These are phyloP conservation scores for Sindora glabra DNA, from an alignment of 306 rosid genomes.

Conservation along the genomic window DNA sequence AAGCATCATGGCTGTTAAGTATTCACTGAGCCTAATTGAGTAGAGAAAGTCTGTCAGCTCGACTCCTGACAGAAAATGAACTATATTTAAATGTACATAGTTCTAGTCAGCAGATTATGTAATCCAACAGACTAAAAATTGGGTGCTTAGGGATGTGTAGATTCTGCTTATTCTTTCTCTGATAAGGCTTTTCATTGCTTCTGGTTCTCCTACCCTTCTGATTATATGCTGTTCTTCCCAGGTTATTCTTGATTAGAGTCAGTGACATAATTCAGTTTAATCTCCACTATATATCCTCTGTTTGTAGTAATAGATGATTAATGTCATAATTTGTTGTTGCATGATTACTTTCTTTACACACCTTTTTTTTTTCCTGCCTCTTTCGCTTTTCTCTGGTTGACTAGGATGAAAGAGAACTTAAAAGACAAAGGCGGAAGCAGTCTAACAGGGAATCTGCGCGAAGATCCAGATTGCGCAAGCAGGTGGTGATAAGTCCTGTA, in stretches of 20 bases:
- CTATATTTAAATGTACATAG: too few species aligned
- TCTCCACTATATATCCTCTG: background rate
- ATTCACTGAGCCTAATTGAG: conserved; percentile 1
- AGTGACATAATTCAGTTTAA: background rate
- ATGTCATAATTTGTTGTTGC: background rate
- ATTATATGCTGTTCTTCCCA: background rate
- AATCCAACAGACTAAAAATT: background rate
- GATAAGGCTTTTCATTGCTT: background rate
- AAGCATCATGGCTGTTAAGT: background rate
- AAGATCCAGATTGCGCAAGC: conserved; percentile 94
- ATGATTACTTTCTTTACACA: background rate
- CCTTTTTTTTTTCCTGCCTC: background rate
- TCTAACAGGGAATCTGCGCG: conserved; percentile 99
- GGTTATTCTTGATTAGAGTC: background rate
- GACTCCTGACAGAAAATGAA: background rate
- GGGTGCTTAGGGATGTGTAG: background rate
- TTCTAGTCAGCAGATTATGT: too few species aligned
- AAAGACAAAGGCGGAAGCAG: conserved; percentile 92
- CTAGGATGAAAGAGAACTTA: conserved; percentile 94
- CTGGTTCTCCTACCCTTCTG: background rate
- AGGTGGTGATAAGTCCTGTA: conserved; percentile 35
- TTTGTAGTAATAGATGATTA: background rate
- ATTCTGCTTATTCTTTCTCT: background rate
- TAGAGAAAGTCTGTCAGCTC: background rate
- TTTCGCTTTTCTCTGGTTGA: background rate